Base-by-base conservation (phyloP, 1,139 yeast species). In the Fermentozyma sake region DNA sequence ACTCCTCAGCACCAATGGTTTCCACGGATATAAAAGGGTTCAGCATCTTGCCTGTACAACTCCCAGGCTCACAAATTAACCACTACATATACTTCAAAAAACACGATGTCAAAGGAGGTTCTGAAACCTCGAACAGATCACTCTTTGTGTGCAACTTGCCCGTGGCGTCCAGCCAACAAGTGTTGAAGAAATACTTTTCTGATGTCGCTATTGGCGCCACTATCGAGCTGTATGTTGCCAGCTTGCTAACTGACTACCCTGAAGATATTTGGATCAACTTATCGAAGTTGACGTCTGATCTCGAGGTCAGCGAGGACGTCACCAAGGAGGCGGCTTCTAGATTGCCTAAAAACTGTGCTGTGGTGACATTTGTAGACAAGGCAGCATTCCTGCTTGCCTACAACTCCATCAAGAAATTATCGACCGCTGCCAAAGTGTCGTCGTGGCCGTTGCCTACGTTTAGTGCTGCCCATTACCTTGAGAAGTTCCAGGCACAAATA, bases 101-200 rank as follows among this genome's bases (percentile, higher is more conserved):
- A 45, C 93, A 82, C 48, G 77, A 73, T 33, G 47, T 60, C n/a
- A 66, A 58, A 28, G 50, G 51, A 14, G 31, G 30, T 16, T 43
- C 42, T 7, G 50, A 63, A 8, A 57, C 56, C 23, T 35, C 37
- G 20, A 32, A 35, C 17, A 44, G 79, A 27, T 68, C 82, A 8
- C 56, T 89, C 11, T 89, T 87, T 53, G 52, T 81, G n/a, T 76
- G 80, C 34, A 87, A 87, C 48, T 59, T 86, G 26, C 96, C 96
- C 3, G 60, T 79, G 16, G 68, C 71, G 34, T 67, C 87, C 7
- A 65, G 68, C 19, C 47, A 72, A 10, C 61, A 67, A 18, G 61
- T 65, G 15, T 51, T 86, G 23, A 80, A 76, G 48, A 64, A 63
- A 32, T 68, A 76, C 28, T 75, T 86, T 44, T 74, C 72, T 35